Conservation (phyloP, 2,329 filamentous ascomycete species). For the Pseudonectria buxi region DNA sequence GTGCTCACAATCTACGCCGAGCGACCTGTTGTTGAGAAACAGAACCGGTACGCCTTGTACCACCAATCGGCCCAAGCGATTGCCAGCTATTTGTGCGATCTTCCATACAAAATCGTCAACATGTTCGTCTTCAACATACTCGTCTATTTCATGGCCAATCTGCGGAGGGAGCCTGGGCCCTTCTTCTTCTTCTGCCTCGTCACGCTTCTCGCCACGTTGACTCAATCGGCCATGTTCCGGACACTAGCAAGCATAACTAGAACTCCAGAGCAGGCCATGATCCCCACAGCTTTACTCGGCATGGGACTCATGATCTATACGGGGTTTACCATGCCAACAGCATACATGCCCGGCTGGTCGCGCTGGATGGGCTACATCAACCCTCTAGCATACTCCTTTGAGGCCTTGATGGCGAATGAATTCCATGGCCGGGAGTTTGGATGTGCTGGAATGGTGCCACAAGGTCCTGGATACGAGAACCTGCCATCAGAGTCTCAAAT, state of each 20-base stretch:
- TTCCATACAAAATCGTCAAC: slow-evolving; percentile 20
- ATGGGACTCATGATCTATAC: slow-evolving; percentile 47
- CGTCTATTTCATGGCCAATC: slow-evolving; percentile 61
- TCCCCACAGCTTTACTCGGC: slow-evolving; percentile 47
- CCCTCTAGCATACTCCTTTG: slow-evolving; percentile 49
- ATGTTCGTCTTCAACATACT: slow-evolving; percentile 24
- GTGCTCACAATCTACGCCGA: slow-evolving; percentile 27
- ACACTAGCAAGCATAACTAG: slow-evolving; percentile 23
- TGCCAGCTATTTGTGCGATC: slow-evolving; percentile 18
- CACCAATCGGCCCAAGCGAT: slow-evolving; percentile 26
- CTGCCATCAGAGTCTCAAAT: slow-evolving; percentile 40
- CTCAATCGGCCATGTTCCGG: slow-evolving; percentile 25
- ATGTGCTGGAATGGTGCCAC: slow-evolving; percentile 46
- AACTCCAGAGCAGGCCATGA: slow-evolving; percentile 27
- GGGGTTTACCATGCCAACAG: slow-evolving; percentile 19
- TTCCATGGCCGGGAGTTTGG: slow-evolving; percentile 44
- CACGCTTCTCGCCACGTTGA: slow-evolving; percentile 27
- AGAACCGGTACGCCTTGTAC: slow-evolving; percentile 29
- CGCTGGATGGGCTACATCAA: slow-evolving; percentile 61
- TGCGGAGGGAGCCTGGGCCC: slow-evolving; percentile 48
- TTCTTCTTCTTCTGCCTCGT: slow-evolving; percentile 55
- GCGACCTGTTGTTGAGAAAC: slow-evolving; percentile 28
- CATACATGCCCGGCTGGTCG: slow-evolving; percentile 21
- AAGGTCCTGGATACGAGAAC: slow-evolving; percentile 24
- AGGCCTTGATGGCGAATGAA: slow-evolving; percentile 21